Evolutionary conservation across 495 filamentous ascomycete genomes (phyloP).

Genomic region (Hypoxylon trugodes): DNA sequence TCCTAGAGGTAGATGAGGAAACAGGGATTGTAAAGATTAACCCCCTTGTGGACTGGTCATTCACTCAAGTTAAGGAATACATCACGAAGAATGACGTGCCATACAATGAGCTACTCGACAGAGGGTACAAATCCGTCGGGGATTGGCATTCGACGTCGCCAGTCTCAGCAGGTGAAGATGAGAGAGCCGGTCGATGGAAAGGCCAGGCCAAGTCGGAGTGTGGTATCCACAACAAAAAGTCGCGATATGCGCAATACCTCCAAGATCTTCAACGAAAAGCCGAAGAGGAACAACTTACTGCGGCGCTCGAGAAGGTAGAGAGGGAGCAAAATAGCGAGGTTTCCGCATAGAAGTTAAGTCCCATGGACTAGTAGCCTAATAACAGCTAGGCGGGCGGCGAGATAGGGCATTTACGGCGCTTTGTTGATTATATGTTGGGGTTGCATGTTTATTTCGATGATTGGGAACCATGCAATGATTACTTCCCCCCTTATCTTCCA

Average conservation of each 20-base stretch:
- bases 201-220: slow-evolving; percentile 95
- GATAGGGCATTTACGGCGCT: not conserved
- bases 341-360: not conserved
- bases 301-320: slow-evolving; percentile 49
- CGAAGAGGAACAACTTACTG: slow-evolving; percentile 65
- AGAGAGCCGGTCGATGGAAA: slow-evolving; percentile 97
- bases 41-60: slow-evolving; percentile 96
- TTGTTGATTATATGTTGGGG: not conserved
- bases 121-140: slow-evolving; percentile 94
- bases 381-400: not conserved
- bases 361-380: too few relatives aligned
- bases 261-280: slow-evolving; percentile 76
- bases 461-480: slow-evolving; percentile 7
- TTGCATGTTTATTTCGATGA: slow-evolving; percentile 15
- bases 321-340: slow-evolving; percentile 18
- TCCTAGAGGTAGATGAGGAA: slow-evolving; percentile 91
- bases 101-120: slow-evolving; percentile 90
- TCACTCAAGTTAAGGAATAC: slow-evolving; percentile 87
- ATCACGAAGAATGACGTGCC: slow-evolving; percentile 86
- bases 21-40: slow-evolving; percentile 94
- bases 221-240: slow-evolving; percentile 96
- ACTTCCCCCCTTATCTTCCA: too few relatives aligned
- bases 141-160: slow-evolving; percentile 98
- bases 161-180: slow-evolving; percentile 89
- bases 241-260: slow-evolving; percentile 87